Evolutionary conservation across 345 rosid species (phyloP).

Genomic region (Ceriops tagal): DNA sequence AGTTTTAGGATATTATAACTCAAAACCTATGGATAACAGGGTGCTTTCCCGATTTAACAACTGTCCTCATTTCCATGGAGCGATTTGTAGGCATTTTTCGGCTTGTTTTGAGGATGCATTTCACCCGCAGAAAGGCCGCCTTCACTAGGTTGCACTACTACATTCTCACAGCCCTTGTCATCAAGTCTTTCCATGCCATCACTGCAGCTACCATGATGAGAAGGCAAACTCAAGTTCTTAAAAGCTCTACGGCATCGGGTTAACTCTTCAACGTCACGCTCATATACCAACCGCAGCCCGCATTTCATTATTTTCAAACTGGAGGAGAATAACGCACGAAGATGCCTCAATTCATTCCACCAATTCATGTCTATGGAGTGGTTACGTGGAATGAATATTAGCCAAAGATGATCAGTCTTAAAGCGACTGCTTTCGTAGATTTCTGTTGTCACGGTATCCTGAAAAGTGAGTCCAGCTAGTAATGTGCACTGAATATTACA

Average conservation of each 20-base stretch:
- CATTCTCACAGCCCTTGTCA: background rate
- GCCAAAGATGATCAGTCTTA: background rate
- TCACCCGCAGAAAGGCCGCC: background rate
- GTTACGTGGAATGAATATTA: background rate
- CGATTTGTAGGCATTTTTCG: fast-evolving
- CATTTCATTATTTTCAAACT: background rate
- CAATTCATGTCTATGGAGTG: background rate
- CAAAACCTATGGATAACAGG: too few relatives aligned
- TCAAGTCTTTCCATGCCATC: background rate
- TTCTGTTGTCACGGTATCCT: background rate
- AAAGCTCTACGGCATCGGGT: background rate
- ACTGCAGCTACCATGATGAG: background rate
- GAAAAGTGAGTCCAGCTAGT: too few relatives aligned
- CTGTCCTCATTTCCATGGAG: background rate
- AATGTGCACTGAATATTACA: too few relatives aligned
- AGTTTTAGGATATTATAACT: too few relatives aligned
- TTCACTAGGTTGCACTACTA: background rate
- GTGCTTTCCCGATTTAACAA: background rate
- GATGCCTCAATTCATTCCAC: background rate
- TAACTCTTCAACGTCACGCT: background rate
- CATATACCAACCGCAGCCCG: background rate
- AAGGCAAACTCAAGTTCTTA: background rate
- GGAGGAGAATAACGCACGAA: background rate
- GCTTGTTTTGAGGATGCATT: background rate
- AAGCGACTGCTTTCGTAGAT: background rate